These are phyloP conservation scores for Mallotus nudiflorus DNA, from an alignment of 345 rosid genomes.

Conservation along the genomic window DNA sequence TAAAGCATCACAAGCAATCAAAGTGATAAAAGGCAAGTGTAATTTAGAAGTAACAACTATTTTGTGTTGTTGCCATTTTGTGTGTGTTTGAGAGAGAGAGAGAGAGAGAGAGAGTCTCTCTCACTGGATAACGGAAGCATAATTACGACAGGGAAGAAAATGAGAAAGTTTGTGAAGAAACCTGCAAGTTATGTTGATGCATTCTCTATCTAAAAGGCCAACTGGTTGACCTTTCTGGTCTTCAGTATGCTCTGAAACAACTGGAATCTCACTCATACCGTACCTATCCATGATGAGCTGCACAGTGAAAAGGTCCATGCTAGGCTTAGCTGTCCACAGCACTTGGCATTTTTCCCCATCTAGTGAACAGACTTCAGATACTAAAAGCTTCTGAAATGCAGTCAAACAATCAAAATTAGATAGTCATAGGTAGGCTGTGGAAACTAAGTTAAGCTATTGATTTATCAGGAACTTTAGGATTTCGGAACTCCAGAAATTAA, in stretches of 20 bases:
- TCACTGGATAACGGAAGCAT: background rate
- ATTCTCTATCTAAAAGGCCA: constrained; percentile 80
- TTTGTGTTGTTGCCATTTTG: too few relatives aligned
- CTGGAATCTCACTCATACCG: constrained; percentile 62
- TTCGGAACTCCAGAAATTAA: background rate
- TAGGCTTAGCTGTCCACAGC: constrained; percentile 68
- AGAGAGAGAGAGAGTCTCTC: too few relatives aligned
- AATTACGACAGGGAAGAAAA: background rate
- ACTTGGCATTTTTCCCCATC: constrained; percentile 51
- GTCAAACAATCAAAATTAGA: background rate
- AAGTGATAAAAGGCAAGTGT: too few relatives aligned
- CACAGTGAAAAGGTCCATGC: constrained; percentile 72
- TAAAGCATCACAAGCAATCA: too few relatives aligned
- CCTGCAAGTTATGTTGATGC: constrained; percentile 74
- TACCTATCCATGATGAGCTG: constrained; percentile 53
- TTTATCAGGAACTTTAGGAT: background rate
- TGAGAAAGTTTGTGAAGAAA: constrained; percentile 24
- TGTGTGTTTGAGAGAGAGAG: too few relatives aligned
- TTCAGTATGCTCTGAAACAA: constrained; percentile 52
- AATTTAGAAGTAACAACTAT: too few relatives aligned
- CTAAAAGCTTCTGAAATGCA: constrained; percentile 54
- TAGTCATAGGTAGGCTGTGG: background rate
- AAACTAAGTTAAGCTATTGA: background rate
- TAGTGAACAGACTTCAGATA: constrained; percentile 58
- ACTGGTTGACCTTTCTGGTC: constrained; percentile 50